These are phyloP conservation scores for Theobroma cacao DNA, from an alignment of 345 rosid genomes.

Conservation along the genomic window DNA sequence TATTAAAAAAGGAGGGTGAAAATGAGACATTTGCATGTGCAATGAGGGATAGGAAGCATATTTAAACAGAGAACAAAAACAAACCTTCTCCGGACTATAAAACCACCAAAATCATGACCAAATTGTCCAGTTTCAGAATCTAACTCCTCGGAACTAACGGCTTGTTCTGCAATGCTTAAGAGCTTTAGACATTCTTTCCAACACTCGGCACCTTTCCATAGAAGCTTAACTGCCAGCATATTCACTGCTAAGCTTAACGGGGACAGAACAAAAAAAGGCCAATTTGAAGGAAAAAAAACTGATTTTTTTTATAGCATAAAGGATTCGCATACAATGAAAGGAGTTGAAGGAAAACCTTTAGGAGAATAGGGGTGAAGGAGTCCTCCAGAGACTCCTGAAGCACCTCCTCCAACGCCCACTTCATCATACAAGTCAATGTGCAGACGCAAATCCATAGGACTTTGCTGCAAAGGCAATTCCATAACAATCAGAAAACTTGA, in stretches of 20 bases:
- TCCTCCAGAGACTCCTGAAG: slow-evolving; percentile 95
- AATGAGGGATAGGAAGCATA: not conserved
- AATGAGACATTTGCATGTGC: not conserved
- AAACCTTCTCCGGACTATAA: slow-evolving; percentile 79
- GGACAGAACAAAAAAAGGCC: not conserved
- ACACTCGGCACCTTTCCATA: slow-evolving; percentile 87
- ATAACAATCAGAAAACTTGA: not conserved
- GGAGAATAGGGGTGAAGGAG: slow-evolving; percentile 94
- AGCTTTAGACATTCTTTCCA: slow-evolving; percentile 79
- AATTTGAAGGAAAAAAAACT: not conserved
- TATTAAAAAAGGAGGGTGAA: not conserved
- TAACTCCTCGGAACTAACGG: slow-evolving; percentile 33
- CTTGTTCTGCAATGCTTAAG: slow-evolving; percentile 59
- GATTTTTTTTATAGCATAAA: not conserved
- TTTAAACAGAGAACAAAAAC: slow-evolving; percentile 21
- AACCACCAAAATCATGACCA: slow-evolving; percentile 23
- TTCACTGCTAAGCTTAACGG: not conserved
- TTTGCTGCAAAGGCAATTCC: slow-evolving; percentile 37
- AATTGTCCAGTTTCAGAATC: slow-evolving; percentile 23
- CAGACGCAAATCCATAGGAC: slow-evolving; percentile 47
- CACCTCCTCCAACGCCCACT: slow-evolving; percentile 88
- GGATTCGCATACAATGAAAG: slow-evolving; percentile 1
- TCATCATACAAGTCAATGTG: slow-evolving; percentile 80
- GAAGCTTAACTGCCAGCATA: slow-evolving; percentile 57
- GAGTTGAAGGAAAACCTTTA: slow-evolving; percentile 48